Evolutionary conservation across 73 alveolate species (phyloP), one percentile per base, ranked within the genome.

Genomic region (Paramecium sonneborni): DNA sequence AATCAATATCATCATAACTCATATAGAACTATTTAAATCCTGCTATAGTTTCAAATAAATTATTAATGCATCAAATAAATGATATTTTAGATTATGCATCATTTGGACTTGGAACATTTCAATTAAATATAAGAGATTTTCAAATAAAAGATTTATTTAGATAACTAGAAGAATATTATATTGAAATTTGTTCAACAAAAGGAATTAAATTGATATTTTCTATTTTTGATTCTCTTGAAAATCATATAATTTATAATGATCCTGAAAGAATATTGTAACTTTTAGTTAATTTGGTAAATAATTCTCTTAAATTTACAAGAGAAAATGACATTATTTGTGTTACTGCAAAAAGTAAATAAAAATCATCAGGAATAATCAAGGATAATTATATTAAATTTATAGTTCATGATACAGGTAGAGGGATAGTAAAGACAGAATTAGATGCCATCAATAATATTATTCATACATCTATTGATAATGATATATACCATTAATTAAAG

Each of bases 31-130:
- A 23, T 56, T 15, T 85, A 52, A 18, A 56, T 28, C 92, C 92
- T 12, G 85, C 85, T n/a, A 39, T 85, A n/a, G 69, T 41, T 55
- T 57, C 52, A 56, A n/a, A 85, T 67, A 56, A 85, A 41, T 48
- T 85, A 18, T 34, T 85, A 48, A 30, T 85, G 1, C 57, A 85
- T 38, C 35, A 85, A 28, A 85, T 85, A 37, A 85, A 85, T 85
- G 92, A 85, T 56, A 85, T 85, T 14, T 57, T 85, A 30, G 92
- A 85, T 57, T 85, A 30, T 85, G 92, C 85, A 7, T 85, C 74
- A 57, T 56, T 85, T 4, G 85, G 79, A 20, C 18, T 67, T 1
- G 85, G 62, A 55, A 28, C 57, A 12, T 85, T 85, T 46, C 20
- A 68, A 56, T 21, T 85, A 85, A 24, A 55, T 69, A 23, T 26